A percentile compares a stretch with the other conserved stretches of the same genome.
These are phyloP conservation scores for Hura crepitans DNA, from an alignment of 441 rosid genomes.

Conservation along the genomic window DNA sequence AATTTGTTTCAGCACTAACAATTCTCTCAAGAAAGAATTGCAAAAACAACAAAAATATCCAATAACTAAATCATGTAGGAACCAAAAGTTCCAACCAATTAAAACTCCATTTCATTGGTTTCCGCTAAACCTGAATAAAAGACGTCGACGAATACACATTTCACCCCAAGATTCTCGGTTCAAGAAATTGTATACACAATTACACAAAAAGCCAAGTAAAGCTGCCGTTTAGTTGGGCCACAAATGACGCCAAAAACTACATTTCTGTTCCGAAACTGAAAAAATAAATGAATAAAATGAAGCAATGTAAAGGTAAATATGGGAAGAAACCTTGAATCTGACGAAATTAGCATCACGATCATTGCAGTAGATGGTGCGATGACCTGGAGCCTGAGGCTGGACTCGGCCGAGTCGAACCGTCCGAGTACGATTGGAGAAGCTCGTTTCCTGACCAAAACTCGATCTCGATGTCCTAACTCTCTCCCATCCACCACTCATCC, in stretches of 20 bases:
- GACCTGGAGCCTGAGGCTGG: conserved; percentile 85
- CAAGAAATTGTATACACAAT: background rate
- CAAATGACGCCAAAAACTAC: background rate
- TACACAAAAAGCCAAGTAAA: conserved; percentile 3
- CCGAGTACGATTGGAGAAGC: conserved; percentile 41
- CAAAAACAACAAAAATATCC: background rate
- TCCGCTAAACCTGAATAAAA: background rate
- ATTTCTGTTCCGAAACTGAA: background rate
- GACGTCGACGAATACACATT: background rate
- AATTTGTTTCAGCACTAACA: background rate
- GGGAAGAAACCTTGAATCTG: conserved; percentile 55
- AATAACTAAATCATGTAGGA: background rate
- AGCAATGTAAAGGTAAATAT: background rate
- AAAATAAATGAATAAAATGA: background rate
- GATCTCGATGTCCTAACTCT: conserved; percentile 48
- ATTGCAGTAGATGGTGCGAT: conserved; percentile 80
- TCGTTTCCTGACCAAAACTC: conserved; percentile 33
- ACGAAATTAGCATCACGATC: conserved; percentile 84
- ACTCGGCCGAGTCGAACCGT: conserved; percentile 81
- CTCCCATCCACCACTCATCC: conserved; percentile 57
- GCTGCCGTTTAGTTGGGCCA: background rate
- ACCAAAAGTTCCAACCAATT: background rate
- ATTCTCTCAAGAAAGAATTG: background rate
- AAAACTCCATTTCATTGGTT: background rate
- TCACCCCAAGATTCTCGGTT: background rate